These are phyloP conservation scores for Epichloe amarillans DNA, from an alignment of 2,329 filamentous ascomycete species.

Conservation along the genomic window DNA sequence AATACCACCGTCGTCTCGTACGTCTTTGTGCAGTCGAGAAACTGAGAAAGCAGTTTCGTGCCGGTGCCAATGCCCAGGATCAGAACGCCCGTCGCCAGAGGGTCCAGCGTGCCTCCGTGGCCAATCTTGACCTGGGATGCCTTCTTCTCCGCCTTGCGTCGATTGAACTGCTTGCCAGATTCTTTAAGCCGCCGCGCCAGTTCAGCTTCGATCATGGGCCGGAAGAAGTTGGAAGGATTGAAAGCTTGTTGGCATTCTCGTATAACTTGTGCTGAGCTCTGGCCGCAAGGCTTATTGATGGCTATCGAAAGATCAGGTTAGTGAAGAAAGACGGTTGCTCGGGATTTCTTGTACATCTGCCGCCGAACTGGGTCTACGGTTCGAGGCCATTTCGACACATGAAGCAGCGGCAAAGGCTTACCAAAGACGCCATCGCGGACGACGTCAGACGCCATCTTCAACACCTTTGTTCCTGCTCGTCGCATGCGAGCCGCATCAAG, in stretches of 20 bases:
- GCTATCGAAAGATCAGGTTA: conserved; percentile 34
- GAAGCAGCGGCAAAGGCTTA: conserved; percentile 19
- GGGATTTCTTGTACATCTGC: not conserved
- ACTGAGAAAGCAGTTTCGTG: conserved; percentile 68
- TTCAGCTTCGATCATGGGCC: conserved; percentile 59
- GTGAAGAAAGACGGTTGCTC: not conserved
- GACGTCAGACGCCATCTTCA: conserved; percentile 40
- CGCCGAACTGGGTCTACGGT: not conserved
- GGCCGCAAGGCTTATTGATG: conserved; percentile 80
- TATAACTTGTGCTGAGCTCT: conserved; percentile 82
- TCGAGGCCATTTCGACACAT: too few relatives aligned
- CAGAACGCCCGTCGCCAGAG: conserved; percentile 82
- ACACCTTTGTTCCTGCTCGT: conserved; percentile 15
- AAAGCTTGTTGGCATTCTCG: conserved; percentile 78
- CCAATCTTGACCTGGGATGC: conserved; percentile 76
- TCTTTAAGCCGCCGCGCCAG: conserved; percentile 41
- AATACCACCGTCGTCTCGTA: conserved; percentile 88
- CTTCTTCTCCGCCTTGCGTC: conserved; percentile 43
- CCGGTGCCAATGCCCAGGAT: conserved; percentile 78
- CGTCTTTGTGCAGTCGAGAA: conserved; percentile 79
- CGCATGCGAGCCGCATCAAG: conserved; percentile 17
- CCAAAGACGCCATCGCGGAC: conserved; percentile 46
- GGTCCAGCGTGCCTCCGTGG: conserved; percentile 90
- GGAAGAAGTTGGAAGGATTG: conserved; percentile 68
- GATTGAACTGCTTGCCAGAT: conserved; percentile 43